Evolutionary conservation across 495 filamentous ascomycete genomes (phyloP).

Genomic region (Aspergillus olivimuriae): DNA sequence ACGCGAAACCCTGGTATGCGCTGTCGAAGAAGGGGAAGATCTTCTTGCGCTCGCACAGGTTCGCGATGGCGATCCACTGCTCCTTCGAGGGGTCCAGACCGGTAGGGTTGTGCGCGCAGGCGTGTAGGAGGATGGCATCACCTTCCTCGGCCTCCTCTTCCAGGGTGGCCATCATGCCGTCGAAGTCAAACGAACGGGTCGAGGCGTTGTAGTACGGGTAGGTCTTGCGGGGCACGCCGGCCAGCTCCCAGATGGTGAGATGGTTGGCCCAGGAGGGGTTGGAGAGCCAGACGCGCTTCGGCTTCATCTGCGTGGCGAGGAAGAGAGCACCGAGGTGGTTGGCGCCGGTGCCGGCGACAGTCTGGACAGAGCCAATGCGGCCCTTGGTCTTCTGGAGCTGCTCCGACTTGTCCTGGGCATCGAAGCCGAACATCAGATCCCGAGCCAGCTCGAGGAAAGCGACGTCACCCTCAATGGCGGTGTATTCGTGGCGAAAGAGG

Average conservation of each 20-base stretch:
- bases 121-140: constrained; percentile 44
- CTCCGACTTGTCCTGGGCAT: constrained; percentile 21
- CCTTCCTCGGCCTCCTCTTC: constrained; percentile 36
- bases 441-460: constrained; percentile 37
- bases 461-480: constrained; percentile 41
- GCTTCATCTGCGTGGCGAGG: constrained; percentile 52
- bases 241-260: constrained; percentile 41
- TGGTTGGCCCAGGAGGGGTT: constrained; percentile 48
- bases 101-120: constrained; percentile 52
- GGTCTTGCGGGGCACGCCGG: constrained; percentile 36
- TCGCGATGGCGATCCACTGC: constrained; percentile 48
- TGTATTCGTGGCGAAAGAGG: constrained; percentile 41
- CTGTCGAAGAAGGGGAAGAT: constrained; percentile 53
- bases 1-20: constrained; percentile 52
- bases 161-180: constrained; percentile 40
- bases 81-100: constrained; percentile 47
- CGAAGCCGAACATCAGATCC: constrained; percentile 44
- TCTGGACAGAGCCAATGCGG: constrained; percentile 50
- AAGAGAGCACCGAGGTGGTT: constrained; percentile 85
- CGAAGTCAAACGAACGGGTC: constrained; percentile 41
- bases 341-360: constrained; percentile 89
- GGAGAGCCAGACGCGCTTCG: constrained; percentile 40
- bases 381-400: constrained; percentile 23
- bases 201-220: constrained; percentile 45
- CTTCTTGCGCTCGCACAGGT: constrained; percentile 42